Evolutionary conservation across 164 flowering plant species (phyloP), one percentile per base, ranked within the genome.

Genomic region (Piper longum): DNA sequence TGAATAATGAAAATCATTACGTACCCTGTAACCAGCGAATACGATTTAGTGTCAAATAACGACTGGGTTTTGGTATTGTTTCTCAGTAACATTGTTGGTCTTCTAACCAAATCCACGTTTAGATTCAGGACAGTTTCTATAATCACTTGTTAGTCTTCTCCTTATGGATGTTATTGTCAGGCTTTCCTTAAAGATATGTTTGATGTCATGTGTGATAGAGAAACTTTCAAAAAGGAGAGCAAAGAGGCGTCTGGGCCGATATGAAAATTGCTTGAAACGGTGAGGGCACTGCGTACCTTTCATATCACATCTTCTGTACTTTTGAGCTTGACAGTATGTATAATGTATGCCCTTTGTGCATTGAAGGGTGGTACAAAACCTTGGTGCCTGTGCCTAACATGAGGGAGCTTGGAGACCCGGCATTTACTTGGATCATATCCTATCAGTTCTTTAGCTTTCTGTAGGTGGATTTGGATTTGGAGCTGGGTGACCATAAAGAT

Each of bases 251-350:
- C 19, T 14, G 17, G 42, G 61, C 43, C 62, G 16, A 61, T 42
- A 12, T 39, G 68, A 60, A 69, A 54, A 55, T 62, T 51, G 7
- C 48, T 45, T 59, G 60, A 65, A 71, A 60, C 51, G 66, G 41
- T 41, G 19, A 59, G 65, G 66, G 69, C 70, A 71, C 41, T 66
- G 41, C 66, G 26, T 54, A 44, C 17, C 57, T 8, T 45, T 64
- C 17, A 4, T 40, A 8, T 56, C 57, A 61, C 54, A 59, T 64
- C 57, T 64, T 64, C 62, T 41, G 41, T 41, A 44, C 52, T 56
- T 58, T 55, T 42, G 52, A 54, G 61, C 60, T 65, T 61, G 57
- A 63, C 66, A 56, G 52, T 26, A 26, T 26, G 36, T 26, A 26
- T 26, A 26, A 26, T 26, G 63, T 58, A 39, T 54, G 69, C 42